phyloP scores from a whole-genome alignment of 1,284 basidiomycete genomes.

The Cryptococcus sp. region DNA sequence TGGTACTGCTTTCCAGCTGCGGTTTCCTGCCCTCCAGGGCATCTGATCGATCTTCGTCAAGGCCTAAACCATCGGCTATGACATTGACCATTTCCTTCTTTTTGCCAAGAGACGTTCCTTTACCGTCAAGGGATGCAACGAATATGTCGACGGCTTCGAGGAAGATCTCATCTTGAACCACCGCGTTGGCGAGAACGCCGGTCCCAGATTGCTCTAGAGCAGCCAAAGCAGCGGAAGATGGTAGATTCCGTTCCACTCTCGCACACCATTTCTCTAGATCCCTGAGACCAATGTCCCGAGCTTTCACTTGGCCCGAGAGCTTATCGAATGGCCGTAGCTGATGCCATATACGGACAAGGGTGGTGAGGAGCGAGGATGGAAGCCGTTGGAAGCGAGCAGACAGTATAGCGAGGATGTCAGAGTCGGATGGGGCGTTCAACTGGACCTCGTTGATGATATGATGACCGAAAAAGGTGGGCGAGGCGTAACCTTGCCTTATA shows the following conservation, averaged over 20 bases:
- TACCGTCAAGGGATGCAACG: conserved; percentile 67
- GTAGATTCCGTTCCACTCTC: conserved; percentile 68
- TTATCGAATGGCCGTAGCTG: conserved; percentile 44
- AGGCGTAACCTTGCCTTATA: conserved; percentile 50
- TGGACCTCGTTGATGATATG: conserved; percentile 77
- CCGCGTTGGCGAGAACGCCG: conserved; percentile 68
- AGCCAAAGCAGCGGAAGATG: conserved; percentile 43
- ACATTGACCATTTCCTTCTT: conserved; percentile 47
- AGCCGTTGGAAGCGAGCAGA: conserved; percentile 67
- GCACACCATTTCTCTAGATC: conserved; percentile 88
- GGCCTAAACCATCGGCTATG: conserved; percentile 66
- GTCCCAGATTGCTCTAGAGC: conserved; percentile 47
- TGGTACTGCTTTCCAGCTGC: conserved; percentile 67
- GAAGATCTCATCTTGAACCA: conserved; percentile 84
- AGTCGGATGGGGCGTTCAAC: conserved; percentile 63
- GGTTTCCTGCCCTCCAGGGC: conserved; percentile 65
- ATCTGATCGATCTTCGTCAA: conserved; percentile 66
- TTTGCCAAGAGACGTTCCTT: conserved; percentile 53
- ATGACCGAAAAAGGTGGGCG: conserved; percentile 73
- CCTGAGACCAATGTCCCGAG: conserved; percentile 67
- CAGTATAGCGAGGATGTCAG: conserved; percentile 72
- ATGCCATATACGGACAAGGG: conserved; percentile 47
- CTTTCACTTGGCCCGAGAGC: conserved; percentile 49
- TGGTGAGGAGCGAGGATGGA: conserved; percentile 53
- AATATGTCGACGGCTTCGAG: conserved; percentile 91